Evolutionary conservation across 805 yeast genomes (phyloP), one percentile per base, ranked within the genome.

Genomic region (Candida nitratophila): DNA sequence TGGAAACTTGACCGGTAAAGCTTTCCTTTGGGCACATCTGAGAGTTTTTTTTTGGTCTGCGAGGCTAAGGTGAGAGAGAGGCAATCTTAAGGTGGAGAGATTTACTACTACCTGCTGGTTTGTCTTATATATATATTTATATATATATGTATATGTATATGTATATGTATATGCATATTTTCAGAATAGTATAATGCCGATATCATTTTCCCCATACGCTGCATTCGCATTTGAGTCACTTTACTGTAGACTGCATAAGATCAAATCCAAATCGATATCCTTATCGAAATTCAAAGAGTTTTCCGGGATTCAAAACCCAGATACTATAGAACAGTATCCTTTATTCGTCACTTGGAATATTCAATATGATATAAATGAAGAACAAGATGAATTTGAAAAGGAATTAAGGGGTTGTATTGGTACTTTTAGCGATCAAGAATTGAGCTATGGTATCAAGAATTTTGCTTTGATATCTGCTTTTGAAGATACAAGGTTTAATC

Each of bases 391-490:
- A 22, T 57, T 47, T 10, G 55, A 61, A 1, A 57, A 63, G 22
- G 64, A 67, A 14, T 66, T 91, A 40, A 69, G 98, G 37, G 99
- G 99, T 0, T 91, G 99, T 57, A 93, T 91, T 44, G 99, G 99
- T 1, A 90, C 96, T 0, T 93, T 93, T 59, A 66, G 71, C 17
- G 64, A 74, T 15, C 60, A 74, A 44, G 69, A 73, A 0, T 52
- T 86, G 2, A 79, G 73, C 16, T 41, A 56, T 1, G 96, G 93
- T 0, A 71, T 89, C 3, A 59, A 66, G 20, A 69, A 71, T 33
- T 91, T 81, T 56, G 71, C 96, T 0, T 43, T 83, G 16, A 64
- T 72, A 32, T 80, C 90, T 38, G 96, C 96, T 0, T 64, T 88
- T 8, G 77, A 86, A 42, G 99, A 93, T 55, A 59, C 81, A 1